Conservation (phyloP, 257 asterid genomes). For the Salvia rosmarinus region DNA sequence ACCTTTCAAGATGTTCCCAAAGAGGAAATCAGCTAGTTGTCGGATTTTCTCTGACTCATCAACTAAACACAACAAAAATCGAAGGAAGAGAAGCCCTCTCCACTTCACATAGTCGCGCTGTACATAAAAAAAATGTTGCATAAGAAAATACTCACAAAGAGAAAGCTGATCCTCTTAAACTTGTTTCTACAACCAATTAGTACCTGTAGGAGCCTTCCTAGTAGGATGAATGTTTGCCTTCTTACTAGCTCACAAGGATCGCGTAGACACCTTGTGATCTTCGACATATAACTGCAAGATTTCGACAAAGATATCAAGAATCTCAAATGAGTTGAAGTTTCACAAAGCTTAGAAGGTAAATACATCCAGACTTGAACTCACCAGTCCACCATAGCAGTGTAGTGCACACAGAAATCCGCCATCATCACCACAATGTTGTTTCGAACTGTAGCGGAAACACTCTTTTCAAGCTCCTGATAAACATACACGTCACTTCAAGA, state of each 20-base stretch:
- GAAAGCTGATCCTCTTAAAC: constrained; percentile 21
- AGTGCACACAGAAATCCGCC: constrained; percentile 96
- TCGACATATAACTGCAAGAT: constrained; percentile 69
- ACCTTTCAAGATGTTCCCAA: constrained; percentile 90
- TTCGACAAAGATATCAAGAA: constrained; percentile 11
- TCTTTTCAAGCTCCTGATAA: constrained; percentile 82
- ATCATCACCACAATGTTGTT: constrained; percentile 84
- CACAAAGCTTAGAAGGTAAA: constrained; percentile 1
- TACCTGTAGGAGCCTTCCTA: constrained; percentile 93
- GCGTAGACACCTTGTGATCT: constrained; percentile 82
- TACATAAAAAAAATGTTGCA: constrained; percentile 31
- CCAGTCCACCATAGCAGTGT: constrained; percentile 96
- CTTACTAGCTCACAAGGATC: constrained; percentile 94
- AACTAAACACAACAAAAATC: constrained; percentile 80
- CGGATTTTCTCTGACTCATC: constrained; percentile 83
- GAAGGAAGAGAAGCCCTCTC: constrained; percentile 94
- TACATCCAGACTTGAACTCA: constrained; percentile 40
- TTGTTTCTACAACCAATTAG: constrained; percentile 2
- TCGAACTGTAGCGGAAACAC: constrained; percentile 82
- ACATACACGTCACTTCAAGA: constrained; percentile 15
- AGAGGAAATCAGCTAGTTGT: constrained; percentile 89
- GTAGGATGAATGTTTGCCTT: constrained; percentile 87
- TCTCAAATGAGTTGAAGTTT: constrained; percentile 23
- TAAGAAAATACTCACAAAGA: constrained; percentile 9
- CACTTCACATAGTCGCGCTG: constrained; percentile 97